Evolutionary conservation across 1,284 basidiomycete genomes (phyloP), one percentile per base, ranked within the genome.

Genomic region (Nidula niveotomentosa): DNA sequence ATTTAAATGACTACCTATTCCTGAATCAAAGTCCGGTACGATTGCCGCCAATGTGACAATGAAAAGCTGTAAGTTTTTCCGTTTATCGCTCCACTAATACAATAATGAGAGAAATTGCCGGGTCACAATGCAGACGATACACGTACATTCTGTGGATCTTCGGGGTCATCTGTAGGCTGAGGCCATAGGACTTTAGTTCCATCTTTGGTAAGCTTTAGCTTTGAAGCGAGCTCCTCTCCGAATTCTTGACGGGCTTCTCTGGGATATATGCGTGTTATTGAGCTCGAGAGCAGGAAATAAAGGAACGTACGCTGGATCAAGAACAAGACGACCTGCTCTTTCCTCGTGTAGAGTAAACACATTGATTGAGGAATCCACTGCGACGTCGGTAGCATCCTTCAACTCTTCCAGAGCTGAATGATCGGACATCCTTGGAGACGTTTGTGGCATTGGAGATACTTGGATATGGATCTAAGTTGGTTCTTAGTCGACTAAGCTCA

Each of bases 301-400:
- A 15, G 5, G 2, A 2, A 67, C 76, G 30, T 53, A 86, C 85
- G 75, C 69, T 2, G 85, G 84, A 65, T 87, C 84, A 12, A 87
- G 71, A 48, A 87, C 76, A 9, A 87, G 71, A 34, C 85, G 76
- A n/a, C 84, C 84, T 1, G 81, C 83, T 56, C 76, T 72, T 43
- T 74, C 70, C 58, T 85, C 83, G 49, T 86, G 81, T 55, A 83
- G 82, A 2, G 73, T 67, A 30, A 69, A 64, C 35, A 84, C 65
- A 62, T 85, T 76, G 5, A 76, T 57, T 5, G 30, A 30, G 30
- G 30, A 30, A 8, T 41, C 3, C 39, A 41, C 39, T 41, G 12
- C 13, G 39, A 41, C 39, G 13, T 41, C 39, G 6, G 39, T 13
- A 6, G 15, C 39, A 41, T 41, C 13, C 39, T 30, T 30, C 30